Conservation (phyloP, 2,329 filamentous ascomycete species). For the Monilinia polystroma region DNA sequence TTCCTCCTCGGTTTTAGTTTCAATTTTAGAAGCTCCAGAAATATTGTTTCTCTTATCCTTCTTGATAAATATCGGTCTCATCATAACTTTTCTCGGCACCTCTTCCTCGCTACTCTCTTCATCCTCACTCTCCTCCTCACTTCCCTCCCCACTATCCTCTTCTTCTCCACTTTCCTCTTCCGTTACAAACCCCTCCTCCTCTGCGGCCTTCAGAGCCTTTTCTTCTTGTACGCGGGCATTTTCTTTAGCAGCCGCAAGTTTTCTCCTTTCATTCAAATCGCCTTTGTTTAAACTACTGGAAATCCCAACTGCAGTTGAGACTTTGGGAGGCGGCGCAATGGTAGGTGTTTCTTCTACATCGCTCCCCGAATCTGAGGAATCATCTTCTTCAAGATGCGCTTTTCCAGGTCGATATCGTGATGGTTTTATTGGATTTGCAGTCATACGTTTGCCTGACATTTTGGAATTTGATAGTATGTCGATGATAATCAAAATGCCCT, state of each 20-base stretch:
- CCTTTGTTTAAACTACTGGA: conserved; percentile 54
- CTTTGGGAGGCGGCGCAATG: conserved; percentile 57
- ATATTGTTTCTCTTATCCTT: conserved; percentile 51
- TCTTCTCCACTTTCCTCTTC: conserved; percentile 42
- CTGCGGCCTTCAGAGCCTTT: conserved; percentile 43
- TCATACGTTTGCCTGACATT: conserved; percentile 82
- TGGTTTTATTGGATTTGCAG: conserved; percentile 80
- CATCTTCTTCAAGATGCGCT: conserved; percentile 50
- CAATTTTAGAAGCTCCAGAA: conserved; percentile 33
- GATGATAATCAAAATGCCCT: no score
- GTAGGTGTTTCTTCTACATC: conserved; percentile 46
- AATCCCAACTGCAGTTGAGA: conserved; percentile 56
- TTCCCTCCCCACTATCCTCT: conserved; percentile 40
- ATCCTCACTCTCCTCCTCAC: conserved; percentile 37
- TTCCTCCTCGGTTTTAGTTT: conserved; percentile 44
- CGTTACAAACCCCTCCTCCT: conserved; percentile 64
- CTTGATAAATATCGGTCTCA: conserved; percentile 63
- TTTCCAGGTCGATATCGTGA: conserved; percentile 87
- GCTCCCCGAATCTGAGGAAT: conserved; percentile 54
- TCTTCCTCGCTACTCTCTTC: conserved; percentile 55
- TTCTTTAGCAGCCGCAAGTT: conserved; percentile 50
- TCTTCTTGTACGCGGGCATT: conserved; percentile 49
- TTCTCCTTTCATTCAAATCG: conserved; percentile 50
- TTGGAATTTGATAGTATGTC: conserved; percentile 24
- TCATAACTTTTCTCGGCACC: conserved; percentile 56